Base-by-base conservation (phyloP, 2,329 filamentous ascomycete genomes). In the Fusarium coicis region DNA sequence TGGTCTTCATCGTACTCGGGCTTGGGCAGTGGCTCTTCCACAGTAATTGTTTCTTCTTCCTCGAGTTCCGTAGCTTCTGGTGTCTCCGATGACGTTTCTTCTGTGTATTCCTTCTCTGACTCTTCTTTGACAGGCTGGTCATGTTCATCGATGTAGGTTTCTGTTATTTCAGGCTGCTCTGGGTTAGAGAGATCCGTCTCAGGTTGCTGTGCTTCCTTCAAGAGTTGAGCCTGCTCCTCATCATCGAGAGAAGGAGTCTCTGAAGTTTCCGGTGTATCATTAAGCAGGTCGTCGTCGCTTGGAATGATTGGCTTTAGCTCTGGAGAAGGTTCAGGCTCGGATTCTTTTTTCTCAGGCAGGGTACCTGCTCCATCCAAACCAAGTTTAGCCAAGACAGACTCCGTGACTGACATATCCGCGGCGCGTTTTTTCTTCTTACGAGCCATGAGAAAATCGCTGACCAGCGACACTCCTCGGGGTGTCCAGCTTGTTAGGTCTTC, bases 401-500 rank as follows among this genome's bases (percentile, higher is more conserved):
- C 90, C 5, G 92, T 90, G 1, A 91, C 91, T 74, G 96, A 93
- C 43, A 98, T 91, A 78, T 98, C 96, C 14, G 92, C 90, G 34
- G 93, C 87, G 21, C 95, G 91, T 65, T 89, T 87, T 75, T 91
- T 91, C 79, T 93, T 92, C 82, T 93, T 94, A 68, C 91, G 91
- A 10, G 93, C 89, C 16, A 87, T 83, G 61, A 98, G 92, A 77
- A 92, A 97, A 81, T 99, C 96, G 65, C 91, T 90, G n/a, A 99
- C 92, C 2, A 99, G 85, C 0, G 94, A 97, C 6, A 98, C 93
- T 40, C 96, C 95, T 46, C 96, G 90, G 4, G 96, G 96, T 12
- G 92, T 91, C 96, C 96, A 99, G 63, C 91, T 91, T 5, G 87
- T 91, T 43, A 99, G 86, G 54, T 92, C 88, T 81, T 99, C 96